Percentiles rank a stretch among this genome's conserved stretches.
Conservation (phyloP, 2,329 filamentous ascomycete species). For the Hypoxylon sp. region DNA sequence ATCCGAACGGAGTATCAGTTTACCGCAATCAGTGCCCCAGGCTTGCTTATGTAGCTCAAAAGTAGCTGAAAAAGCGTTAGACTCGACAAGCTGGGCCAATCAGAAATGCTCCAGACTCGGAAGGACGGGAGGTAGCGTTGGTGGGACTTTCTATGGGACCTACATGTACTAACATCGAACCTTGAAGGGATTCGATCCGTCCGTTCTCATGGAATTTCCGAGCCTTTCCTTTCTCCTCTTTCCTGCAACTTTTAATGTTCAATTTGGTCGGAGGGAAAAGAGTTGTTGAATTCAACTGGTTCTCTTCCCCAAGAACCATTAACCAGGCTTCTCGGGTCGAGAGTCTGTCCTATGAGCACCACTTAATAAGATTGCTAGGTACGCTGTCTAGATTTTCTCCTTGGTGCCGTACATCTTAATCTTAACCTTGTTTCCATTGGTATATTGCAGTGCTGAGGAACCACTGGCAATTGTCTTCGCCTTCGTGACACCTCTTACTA, state of each 20-base stretch:
- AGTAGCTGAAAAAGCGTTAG: constrained; percentile 27
- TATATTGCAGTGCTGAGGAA: neutral
- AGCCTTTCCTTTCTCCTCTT: constrained; percentile 33
- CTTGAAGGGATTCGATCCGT: constrained; percentile 33
- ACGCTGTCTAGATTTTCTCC: constrained; percentile 27
- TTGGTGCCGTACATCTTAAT: neutral
- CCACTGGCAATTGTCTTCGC: neutral
- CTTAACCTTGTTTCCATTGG: neutral
- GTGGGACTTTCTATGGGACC: constrained; percentile 25
- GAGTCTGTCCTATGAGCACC: constrained; percentile 25
- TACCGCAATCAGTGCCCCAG: constrained; percentile 23
- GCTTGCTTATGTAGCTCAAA: constrained; percentile 2
- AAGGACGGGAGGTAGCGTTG: constrained; percentile 39
- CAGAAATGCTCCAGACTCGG: constrained; percentile 38
- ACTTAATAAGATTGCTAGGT: constrained; percentile 38
- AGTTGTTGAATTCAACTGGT: constrained; percentile 21
- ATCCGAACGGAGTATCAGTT: constrained; percentile 44
- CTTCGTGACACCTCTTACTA: constrained; percentile 15
- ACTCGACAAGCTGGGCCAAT: constrained; percentile 30
- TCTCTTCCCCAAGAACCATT: constrained; percentile 16
- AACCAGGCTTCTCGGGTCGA: constrained; percentile 29
- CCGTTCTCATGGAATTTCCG: constrained; percentile 39
- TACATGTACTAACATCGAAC: constrained; percentile 8
- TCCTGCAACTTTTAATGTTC: constrained; percentile 17
- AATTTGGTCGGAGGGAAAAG: constrained; percentile 29